Base-by-base conservation (phyloP, 257 asterid species). In the Nicotiana tomentosiformis region DNA sequence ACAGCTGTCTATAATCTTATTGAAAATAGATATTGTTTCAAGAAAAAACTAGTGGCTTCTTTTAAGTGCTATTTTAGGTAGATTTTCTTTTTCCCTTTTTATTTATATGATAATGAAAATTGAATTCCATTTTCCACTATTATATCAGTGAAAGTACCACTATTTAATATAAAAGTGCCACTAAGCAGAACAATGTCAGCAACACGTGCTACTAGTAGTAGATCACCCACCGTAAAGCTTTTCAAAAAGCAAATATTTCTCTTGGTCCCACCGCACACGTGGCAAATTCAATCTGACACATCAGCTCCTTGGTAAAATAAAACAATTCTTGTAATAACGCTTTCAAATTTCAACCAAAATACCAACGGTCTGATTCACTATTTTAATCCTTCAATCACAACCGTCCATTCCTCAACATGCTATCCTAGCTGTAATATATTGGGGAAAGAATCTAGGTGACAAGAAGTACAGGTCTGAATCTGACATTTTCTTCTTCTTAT, bases 321-420 rank as follows among this genome's bases (percentile, higher is more conserved):
- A 85, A 76, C 77, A 53, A 33, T 60, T 33, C 37, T 29, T 39
- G 60, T 26, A 37, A 29, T 65, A 43, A 66, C 77, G 67, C 78
- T 86, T 92, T 91, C 89, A 89, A 93, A 92, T 86, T 90, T 82
- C 88, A 85, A 46, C 89, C 80, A 65, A 81, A 87, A 80, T 43
- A 64, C 61, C 91, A 93, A 93, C 95, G 94, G 96, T 89, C 90
- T 37, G 90, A 88, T 90, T 58, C 49, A 81, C 91, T 87, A 90
- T 86, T 83, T 20, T 81, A 26, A 74, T 68, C 84, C 86, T 65
- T 82, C 66, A 56, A 84, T 85, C 90, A 14, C 57, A 46, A 51
- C 94, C 93, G 91, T 91, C 81, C 55, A 86, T 82, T 74, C 23
- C 84, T 30, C 30, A 64, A 20, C 32, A 6, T 6, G 83, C 85